A percentile compares a stretch with the other conserved stretches of the same genome.
These are phyloP conservation scores for Rhynchosporium graminicola DNA, from an alignment of 2,329 filamentous ascomycete species.

Conservation along the genomic window DNA sequence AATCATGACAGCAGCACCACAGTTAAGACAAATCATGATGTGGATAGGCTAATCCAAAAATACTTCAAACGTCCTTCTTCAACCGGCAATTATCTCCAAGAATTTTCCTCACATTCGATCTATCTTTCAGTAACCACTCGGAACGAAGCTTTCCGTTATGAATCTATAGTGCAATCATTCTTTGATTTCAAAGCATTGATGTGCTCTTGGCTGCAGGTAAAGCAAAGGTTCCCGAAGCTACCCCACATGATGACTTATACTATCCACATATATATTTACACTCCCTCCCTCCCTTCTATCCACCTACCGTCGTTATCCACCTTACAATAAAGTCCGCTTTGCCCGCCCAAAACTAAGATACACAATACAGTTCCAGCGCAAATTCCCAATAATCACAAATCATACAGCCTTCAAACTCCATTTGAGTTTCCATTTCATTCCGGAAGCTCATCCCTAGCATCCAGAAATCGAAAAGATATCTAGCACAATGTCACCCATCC, in stretches of 20 bases:
- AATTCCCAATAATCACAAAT: neutral
- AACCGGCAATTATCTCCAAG: no score
- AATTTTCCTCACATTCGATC: no score
- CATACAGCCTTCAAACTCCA: neutral
- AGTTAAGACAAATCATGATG: no score
- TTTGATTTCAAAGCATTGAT: slow-evolving; percentile 19
- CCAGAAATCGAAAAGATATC: slow-evolving; percentile 2
- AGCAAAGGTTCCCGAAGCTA: neutral
- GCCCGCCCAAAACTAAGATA: neutral
- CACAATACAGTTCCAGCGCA: neutral
- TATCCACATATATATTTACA: neutral
- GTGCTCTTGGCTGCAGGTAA: neutral
- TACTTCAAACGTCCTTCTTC: no score
- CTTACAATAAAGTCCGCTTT: no score
- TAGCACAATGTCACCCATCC: slow-evolving; percentile 22
- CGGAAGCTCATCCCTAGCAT: neutral
- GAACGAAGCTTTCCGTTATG: no score
- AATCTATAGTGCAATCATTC: neutral
- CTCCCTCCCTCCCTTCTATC: neutral
- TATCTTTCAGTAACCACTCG: no score
- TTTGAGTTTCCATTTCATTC: neutral
- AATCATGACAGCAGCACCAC: neutral
- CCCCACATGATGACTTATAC: neutral
- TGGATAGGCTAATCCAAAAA: no score
- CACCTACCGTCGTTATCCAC: neutral